A percentile compares a stretch with the other conserved stretches of the same genome.
Evolutionary conservation across 2,329 filamentous ascomycete species (phyloP).

Genomic region (Ustulina deusta): DNA sequence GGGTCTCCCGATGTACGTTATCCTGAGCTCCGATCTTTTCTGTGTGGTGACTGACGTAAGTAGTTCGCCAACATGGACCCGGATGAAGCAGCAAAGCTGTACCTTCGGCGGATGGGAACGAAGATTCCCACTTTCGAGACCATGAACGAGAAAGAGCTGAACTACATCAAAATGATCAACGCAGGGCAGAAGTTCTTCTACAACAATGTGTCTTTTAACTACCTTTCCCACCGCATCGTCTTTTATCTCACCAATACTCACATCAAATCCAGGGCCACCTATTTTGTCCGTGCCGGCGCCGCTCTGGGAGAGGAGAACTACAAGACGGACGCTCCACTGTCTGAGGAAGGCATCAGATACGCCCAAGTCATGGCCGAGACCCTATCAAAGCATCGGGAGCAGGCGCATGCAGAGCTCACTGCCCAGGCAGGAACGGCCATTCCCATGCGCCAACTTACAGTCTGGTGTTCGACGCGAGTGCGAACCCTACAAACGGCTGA

Average conservation of each 20-base stretch:
- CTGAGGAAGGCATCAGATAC: conserved; percentile 82
- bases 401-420: conserved; percentile 78
- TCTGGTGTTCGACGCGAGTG: conserved; percentile 95
- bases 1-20: conserved; percentile 85
- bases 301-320: conserved; percentile 91
- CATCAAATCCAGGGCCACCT: conserved; percentile 93
- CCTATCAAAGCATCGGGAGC: conserved; percentile 83
- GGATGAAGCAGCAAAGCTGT: conserved; percentile 91
- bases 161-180: conserved; percentile 99
- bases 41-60: conserved; percentile 34
- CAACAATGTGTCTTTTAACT: conserved; percentile 97
- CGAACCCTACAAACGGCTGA: conserved; percentile 92
- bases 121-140: conserved; percentile 97
- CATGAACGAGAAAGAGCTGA: conserved; percentile 92
- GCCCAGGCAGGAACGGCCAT: conserved; percentile 74
- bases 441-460: conserved; percentile 81
- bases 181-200: conserved; percentile 92
- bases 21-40: neutral
- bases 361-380: conserved; percentile 87
- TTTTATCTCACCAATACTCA: conserved; percentile 98
- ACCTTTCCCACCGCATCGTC: conserved; percentile 95
- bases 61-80: conserved; percentile 92
- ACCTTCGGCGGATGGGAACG: conserved; percentile 87
- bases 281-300: conserved; percentile 89
- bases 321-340: conserved; percentile 89